These are phyloP conservation scores for Teratosphaeria gauchensis DNA, from an alignment of 2,329 filamentous ascomycete genomes.

Conservation along the genomic window DNA sequence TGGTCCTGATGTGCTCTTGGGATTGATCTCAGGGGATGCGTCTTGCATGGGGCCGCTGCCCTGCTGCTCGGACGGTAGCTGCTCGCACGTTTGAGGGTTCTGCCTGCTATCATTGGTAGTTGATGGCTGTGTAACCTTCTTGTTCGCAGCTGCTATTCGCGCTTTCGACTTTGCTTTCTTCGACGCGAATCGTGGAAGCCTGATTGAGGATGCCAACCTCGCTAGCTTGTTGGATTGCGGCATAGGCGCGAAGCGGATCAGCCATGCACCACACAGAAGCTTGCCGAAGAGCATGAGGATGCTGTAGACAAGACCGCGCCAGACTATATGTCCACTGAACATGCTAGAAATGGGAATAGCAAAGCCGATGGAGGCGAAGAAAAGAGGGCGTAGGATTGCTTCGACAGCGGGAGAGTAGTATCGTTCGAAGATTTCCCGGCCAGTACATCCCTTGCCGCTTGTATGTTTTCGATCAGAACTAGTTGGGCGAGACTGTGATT, in stretches of 20 bases:
- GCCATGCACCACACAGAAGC: slow-evolving; percentile 31
- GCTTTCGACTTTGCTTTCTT: too few species aligned
- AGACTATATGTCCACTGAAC: slow-evolving; percentile 55
- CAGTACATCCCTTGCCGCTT: not conserved
- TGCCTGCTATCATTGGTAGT: too few species aligned
- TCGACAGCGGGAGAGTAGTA: slow-evolving; percentile 39
- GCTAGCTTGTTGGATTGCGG: too few species aligned
- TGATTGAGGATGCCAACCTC: too few species aligned
- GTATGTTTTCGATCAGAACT: not conserved
- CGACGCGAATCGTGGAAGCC: too few species aligned
- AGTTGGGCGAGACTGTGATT: not conserved
- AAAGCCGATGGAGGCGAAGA: slow-evolving; percentile 69
- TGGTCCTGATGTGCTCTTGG: too few species aligned
- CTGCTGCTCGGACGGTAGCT: too few species aligned
- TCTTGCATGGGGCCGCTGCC: too few species aligned
- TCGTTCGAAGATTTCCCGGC: slow-evolving; percentile 32
- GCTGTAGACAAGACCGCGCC: slow-evolving; percentile 64
- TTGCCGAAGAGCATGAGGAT: slow-evolving; percentile 55
- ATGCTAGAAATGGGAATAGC: slow-evolving; percentile 65
- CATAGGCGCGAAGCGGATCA: slow-evolving; percentile 25
- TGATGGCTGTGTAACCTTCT: too few species aligned
- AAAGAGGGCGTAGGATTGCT: slow-evolving; percentile 57
- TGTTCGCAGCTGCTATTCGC: too few species aligned
- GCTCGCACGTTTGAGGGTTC: too few species aligned
- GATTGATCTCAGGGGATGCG: too few species aligned